Evolutionary conservation across 2,329 filamentous ascomycete species (phyloP), one percentile per base, ranked within the genome.

Genomic region (Uncinocarpus reesii): DNA sequence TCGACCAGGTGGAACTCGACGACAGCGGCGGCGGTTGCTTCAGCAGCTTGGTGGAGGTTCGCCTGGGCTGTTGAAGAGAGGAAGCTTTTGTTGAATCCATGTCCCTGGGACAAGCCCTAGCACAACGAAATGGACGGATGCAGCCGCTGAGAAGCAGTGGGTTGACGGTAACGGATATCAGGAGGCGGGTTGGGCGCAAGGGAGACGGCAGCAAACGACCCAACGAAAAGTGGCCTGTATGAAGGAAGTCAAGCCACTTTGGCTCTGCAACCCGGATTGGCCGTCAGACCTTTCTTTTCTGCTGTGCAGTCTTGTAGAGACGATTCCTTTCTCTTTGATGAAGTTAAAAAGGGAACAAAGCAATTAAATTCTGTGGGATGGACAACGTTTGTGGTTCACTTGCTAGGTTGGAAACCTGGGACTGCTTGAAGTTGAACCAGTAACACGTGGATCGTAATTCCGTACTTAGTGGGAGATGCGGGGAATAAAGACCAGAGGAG

Each of bases 1-100:
- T 62, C 52, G 66, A 59, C 45, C 53, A 62, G 51, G 63, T 62
- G 48, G 64, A 65, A 54, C 58, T 59, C 46, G 56, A 56, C 52
- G 57, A 56, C 18, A 66, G 64, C 52, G 63, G 65, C 55, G 68
- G 61, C 55, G 68, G 61, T 35, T 71, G 67, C 58, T 71, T 71
- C 58, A 65, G 64, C 48, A 69, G 63, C 59, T 68, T 69, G 59
- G 61, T 66, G 51, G 65, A 69, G 38, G 63, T 55, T 40, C 66
- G 64, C 40, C 51, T 42, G 18, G 50, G 48, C 43, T 52, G 47
- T 40, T 52, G 45, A 31, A 32, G 24, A 21, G 50, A 52, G 4
- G 49, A 43, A 40, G 40, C 24, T 47, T 49, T 53, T 38, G 45
- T 31, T 44, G 43, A 46, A 40, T 54, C 51, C 52, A 52, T 54